These are phyloP conservation scores for Uronychia setigera DNA, from an alignment of 73 alveolate species.

Conservation along the genomic window DNA sequence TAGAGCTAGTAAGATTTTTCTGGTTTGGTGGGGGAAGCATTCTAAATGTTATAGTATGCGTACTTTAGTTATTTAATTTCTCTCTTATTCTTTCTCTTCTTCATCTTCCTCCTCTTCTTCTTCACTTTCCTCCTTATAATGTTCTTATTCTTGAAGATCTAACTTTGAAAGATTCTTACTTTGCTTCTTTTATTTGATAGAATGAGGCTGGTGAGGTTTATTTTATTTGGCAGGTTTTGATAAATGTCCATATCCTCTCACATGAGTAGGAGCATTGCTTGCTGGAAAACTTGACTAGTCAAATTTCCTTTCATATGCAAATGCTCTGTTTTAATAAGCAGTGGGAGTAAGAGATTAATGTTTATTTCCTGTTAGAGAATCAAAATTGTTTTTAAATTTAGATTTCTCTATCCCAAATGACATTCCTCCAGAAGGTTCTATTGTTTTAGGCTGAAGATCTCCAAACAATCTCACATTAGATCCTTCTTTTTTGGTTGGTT, in stretches of 20 bases:
- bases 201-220: background rate
- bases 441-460: background rate
- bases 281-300: background rate
- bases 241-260: background rate
- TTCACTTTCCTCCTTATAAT: background rate
- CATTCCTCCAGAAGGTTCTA: background rate
- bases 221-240: background rate
- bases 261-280: background rate
- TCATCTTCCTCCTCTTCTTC: background rate
- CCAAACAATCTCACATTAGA: too few relatives aligned
- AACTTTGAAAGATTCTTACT: background rate
- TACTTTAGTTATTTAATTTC: too few relatives aligned
- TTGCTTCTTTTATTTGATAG: background rate
- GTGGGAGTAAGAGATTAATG: background rate
- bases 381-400: background rate
- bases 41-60: too few relatives aligned
- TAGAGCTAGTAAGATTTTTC: too few relatives aligned
- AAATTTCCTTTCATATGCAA: background rate
- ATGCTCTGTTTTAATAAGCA: background rate
- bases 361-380: background rate
- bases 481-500: background rate
- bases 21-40: too few relatives aligned
- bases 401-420: background rate
- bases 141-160: background rate
- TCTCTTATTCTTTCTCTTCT: background rate